Evolutionary conservation across 1,284 basidiomycete genomes (phyloP).

Genomic region (Cerrena zonata): DNA sequence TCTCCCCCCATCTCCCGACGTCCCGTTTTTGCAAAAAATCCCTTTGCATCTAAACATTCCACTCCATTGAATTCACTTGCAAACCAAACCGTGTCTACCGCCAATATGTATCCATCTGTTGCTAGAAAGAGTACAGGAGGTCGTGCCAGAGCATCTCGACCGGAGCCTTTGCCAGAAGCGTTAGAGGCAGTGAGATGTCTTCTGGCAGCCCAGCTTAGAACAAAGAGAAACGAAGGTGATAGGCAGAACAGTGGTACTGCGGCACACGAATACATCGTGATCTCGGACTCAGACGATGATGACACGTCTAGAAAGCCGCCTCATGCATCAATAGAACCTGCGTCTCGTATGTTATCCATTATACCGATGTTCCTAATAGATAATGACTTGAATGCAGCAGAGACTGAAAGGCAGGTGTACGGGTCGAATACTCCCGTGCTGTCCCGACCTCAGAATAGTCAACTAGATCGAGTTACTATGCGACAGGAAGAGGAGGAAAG

Average conservation of each 20-base stretch:
- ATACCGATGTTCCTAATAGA: no score
- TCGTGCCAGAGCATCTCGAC: neutral
- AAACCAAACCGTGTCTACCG: neutral
- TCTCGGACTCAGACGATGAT: neutral
- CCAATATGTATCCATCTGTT: no score
- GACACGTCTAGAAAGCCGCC: neutral
- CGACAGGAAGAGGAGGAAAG: no score
- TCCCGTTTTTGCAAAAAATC: neutral
- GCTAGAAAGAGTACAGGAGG: neutral
- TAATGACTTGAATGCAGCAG: no score
- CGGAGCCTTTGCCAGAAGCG: neutral
- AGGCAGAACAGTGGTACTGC: neutral
- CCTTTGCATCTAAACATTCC: neutral
- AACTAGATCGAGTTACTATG: no score
- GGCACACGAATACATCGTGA: no score
- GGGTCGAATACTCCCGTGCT: no score
- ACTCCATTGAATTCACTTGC: neutral
- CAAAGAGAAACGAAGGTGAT: neutral
- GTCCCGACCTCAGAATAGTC: no score
- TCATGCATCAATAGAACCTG: neutral
- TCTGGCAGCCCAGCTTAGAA: neutral
- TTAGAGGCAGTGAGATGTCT: neutral
- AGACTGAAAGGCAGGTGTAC: no score
- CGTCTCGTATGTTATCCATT: no score
- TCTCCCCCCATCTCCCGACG: neutral